Conservation (phyloP, 257 asterid species). For the Mentha longifolia region DNA sequence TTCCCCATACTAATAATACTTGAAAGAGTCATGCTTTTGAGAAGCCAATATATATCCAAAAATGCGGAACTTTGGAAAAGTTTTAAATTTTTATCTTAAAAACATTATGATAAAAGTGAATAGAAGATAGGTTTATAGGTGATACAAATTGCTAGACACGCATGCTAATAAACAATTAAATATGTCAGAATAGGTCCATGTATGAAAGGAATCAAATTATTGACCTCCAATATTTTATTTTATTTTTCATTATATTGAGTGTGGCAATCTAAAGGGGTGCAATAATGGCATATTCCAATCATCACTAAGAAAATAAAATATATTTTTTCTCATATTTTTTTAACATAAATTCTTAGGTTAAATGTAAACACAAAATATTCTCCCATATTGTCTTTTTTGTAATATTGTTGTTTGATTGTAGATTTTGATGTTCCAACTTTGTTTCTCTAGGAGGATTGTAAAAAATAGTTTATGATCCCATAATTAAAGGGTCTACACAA, state of each 20-base stretch:
- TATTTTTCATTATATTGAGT: neutral
- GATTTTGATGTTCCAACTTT: neutral
- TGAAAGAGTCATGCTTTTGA: constrained; percentile 6
- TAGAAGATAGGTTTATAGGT: neutral
- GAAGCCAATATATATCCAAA: neutral
- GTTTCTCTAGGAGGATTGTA: constrained; percentile 7
- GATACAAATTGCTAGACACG: constrained; percentile 7
- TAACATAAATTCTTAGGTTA: no score
- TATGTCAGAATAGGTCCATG: constrained; percentile 1
- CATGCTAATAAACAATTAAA: constrained; percentile 2
- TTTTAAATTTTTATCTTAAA: neutral
- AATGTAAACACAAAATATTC: no score
- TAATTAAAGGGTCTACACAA: constrained; percentile 10
- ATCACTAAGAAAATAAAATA: no score
- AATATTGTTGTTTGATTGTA: no score
- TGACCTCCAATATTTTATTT: constrained; percentile 13
- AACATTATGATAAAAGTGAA: neutral
- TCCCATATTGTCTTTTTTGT: no score
- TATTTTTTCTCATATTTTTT: no score
- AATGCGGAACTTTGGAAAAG: neutral
- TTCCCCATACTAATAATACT: no score
- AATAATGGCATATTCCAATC: neutral
- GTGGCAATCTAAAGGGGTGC: no score
- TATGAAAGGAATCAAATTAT: constrained; percentile 36
- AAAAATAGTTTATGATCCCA: constrained; percentile 20